These are phyloP conservation scores for Calocybe cyanea DNA, from an alignment of 768 basidiomycete species.

Conservation along the genomic window DNA sequence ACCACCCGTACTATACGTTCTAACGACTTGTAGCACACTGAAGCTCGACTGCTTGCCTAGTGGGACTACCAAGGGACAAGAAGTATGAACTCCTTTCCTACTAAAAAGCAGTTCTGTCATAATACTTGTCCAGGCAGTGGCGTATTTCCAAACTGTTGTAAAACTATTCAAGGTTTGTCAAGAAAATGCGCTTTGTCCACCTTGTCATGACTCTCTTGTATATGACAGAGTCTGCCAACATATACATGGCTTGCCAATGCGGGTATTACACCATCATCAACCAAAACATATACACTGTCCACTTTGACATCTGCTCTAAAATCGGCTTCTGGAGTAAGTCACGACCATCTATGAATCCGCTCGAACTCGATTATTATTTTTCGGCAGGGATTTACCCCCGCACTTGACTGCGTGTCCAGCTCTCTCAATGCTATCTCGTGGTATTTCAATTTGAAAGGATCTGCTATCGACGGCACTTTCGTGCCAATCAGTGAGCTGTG, in stretches of 20 bases:
- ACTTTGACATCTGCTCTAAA: slow-evolving; percentile 52
- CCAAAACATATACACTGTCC: slow-evolving; percentile 54
- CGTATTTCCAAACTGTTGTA: slow-evolving; percentile 60
- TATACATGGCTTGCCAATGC: slow-evolving; percentile 64
- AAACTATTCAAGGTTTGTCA: slow-evolving; percentile 47
- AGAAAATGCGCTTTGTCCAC: slow-evolving; percentile 22
- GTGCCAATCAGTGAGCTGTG: slow-evolving; percentile 47
- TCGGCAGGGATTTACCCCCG: slow-evolving; percentile 42
- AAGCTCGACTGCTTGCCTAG: slow-evolving; percentile 53
- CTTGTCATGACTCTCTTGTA: slow-evolving; percentile 7
- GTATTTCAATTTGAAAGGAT: slow-evolving; percentile 65
- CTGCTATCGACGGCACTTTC: slow-evolving; percentile 63
- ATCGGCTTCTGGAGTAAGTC: slow-evolving; percentile 45
- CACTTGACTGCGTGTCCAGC: slow-evolving; percentile 28
- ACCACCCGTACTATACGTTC: not conserved
- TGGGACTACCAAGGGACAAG: slow-evolving; percentile 56
- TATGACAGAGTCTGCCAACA: slow-evolving; percentile 49
- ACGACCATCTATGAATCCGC: not conserved
- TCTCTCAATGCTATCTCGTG: slow-evolving; percentile 42
- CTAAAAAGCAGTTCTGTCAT: not conserved
- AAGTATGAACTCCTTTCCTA: slow-evolving; percentile 32
- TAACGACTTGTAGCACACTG: slow-evolving; percentile 47
- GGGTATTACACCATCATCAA: slow-evolving; percentile 71
- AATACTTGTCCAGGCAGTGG: slow-evolving; percentile 47
- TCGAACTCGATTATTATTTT: not conserved